phyloP scores from a whole-genome alignment of 2,329 filamentous ascomycete species.

The Claviceps sp. region DNA sequence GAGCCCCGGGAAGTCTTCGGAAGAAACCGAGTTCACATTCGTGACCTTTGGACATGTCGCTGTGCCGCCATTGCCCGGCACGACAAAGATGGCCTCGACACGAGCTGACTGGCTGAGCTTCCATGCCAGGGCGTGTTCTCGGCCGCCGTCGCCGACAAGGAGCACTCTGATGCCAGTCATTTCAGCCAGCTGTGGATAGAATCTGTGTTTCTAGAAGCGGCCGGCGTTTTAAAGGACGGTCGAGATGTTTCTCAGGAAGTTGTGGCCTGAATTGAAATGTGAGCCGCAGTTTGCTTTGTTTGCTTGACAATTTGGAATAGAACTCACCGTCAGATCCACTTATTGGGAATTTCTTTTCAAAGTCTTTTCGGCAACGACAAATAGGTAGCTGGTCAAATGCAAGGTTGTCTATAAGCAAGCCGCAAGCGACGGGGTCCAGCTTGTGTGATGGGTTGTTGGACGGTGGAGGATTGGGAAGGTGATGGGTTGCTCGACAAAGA shows the following conservation, averaged over 20 bases:
- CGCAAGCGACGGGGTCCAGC: too few species aligned
- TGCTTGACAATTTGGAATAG: not conserved
- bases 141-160: constrained; percentile 83
- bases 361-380: not conserved
- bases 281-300: not conserved
- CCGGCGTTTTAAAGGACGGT: not conserved
- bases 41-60: constrained; percentile 54
- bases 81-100: constrained; percentile 60
- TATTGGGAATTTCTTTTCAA: not conserved
- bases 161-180: constrained; percentile 51
- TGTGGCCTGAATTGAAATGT: not conserved
- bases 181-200: not conserved
- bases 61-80: constrained; percentile 81
- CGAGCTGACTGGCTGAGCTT: constrained; percentile 76
- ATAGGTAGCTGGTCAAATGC: not conserved
- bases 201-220: not conserved
- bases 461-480: too few species aligned
- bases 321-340: not conserved
- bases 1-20: constrained; percentile 65
- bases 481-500: too few species aligned
- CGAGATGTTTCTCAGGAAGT: not conserved
- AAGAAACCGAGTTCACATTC: constrained; percentile 57
- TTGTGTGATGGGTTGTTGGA: too few species aligned
- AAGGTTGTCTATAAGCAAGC: too few species aligned
- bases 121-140: constrained; percentile 91